Evolutionary conservation across 768 basidiomycete genomes (phyloP), one percentile per base, ranked within the genome.

Genomic region (Macrolepiota dolichaula): DNA sequence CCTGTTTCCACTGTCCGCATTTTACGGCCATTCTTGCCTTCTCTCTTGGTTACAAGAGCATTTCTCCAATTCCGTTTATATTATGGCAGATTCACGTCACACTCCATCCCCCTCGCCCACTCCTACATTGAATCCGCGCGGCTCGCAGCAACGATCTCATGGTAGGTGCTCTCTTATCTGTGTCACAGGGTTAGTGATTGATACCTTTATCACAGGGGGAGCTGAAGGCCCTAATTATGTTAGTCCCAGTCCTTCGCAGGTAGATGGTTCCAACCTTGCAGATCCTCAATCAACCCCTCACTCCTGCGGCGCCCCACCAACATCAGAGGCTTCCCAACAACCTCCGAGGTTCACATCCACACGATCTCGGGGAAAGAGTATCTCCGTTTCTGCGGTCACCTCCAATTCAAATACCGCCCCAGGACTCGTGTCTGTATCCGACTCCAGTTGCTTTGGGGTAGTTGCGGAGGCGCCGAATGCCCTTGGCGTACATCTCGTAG

Each of bases 61-160:
- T 46, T 36, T 44, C 44, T n/a, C n/a, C n/a, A 2, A 17, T 38
- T 38, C n/a, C 40, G 1, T 38, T 59, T 51, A 52, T 53, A 47
- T 60, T 15, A 60, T 60, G 59, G 17, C 59, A 40, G 59, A 60
- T 37, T 37, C 29, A 32, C 3, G 7, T 32, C 29, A 32, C 29
- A 32, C 29, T 32, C 44, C 32, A 50, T 24, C 37, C 35, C 24
- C 36, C 37, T 36, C 46, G n/a, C n/a, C n/a, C 13, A 22, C 32
- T 42, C 15, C 29, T 40, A 42, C 25, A 3, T 37, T 38, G 13
- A 15, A 32, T 13, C 19, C 11, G 15, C 35, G 13, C 2, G 35
- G 19, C 24, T 12, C 27, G 6, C 42, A 35, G 15, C 42, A 17
- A 44, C n/a, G 19, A 37, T 25, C 40, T 29, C 29, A 49, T 27